Base-by-base conservation (phyloP, 2,329 filamentous ascomycete genomes). In the Rugonectria rugulosa region DNA sequence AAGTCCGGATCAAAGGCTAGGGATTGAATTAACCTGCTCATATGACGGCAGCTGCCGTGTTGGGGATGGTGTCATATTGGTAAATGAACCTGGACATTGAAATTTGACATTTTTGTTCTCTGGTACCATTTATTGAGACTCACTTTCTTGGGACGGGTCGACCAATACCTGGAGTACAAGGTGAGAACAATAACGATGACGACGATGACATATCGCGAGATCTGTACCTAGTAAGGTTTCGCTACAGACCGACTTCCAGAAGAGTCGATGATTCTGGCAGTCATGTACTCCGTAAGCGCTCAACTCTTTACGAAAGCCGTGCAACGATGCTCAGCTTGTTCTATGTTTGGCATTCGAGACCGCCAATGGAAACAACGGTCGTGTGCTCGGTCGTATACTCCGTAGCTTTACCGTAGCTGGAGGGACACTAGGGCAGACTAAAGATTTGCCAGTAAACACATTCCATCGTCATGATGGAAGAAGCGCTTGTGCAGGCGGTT, bases 341-440 rank as follows among this genome's bases (percentile, higher is more conserved):
- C 49, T 29, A 53, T 44, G 37, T 36, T 53, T 52, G 36, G 20
- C 46, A 14, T 14, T 32, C 17, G 29, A 24, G 21, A 38, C 34
- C 12, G 54, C 19, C 19, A 24, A 20, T 38, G 44, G 26, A 54
- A 53, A 50, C 38, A 43, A 40, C 32, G 29, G 49, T 49, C 34
- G 49, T 38, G 41, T 51, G 53, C 46, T 44, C 45, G 27, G 41
- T 24, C 41, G 10, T 12, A 41, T 40, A 29, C 53, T 11, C n/a
- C n/a, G n/a, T n/a, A n/a, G n/a, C n/a, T n/a, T n/a, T n/a, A n/a
- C n/a, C n/a, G n/a, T n/a, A n/a, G n/a, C n/a, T n/a, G n/a, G n/a
- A n/a, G n/a, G n/a, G n/a, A n/a, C n/a, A n/a, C n/a, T n/a, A n/a
- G n/a, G n/a, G n/a, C n/a, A n/a, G n/a, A n/a, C n/a, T n/a, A n/a